Conservation (phyloP, 2,329 filamentous ascomycete species). For the Hypoxylon sp. region DNA sequence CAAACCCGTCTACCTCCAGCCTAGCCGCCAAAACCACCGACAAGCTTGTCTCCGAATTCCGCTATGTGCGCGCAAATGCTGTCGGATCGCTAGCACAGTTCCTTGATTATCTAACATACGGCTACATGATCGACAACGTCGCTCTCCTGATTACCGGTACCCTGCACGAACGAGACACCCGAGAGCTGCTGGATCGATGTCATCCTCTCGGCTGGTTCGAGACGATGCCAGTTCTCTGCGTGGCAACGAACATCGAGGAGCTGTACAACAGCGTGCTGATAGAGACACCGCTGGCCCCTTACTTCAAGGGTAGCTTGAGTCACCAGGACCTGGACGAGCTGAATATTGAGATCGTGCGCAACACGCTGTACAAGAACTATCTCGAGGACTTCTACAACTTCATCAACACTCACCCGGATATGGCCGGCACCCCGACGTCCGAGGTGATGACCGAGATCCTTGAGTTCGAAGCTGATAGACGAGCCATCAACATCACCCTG, state of each 20-base stretch:
- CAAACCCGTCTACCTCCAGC: conserved; percentile 94
- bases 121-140: conserved; percentile 99
- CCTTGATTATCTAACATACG: conserved; percentile 98
- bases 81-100: conserved; percentile 92
- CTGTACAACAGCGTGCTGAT: conserved; percentile 98
- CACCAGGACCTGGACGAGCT: conserved; percentile 98
- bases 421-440: conserved; percentile 86
- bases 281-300: conserved; percentile 93
- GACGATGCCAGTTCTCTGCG: conserved; percentile 96
- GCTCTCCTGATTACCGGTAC: conserved; percentile 97
- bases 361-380: conserved; percentile 99
- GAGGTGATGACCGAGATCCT: conserved; percentile 96
- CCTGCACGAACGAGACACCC: conserved; percentile 94
- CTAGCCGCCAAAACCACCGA: conserved; percentile 96
- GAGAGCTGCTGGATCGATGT: conserved; percentile 93
- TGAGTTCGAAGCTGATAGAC: conserved; percentile 94
- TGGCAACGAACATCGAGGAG: conserved; percentile 98
- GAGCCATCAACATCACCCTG: conserved; percentile 98
- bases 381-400: conserved; percentile 97
- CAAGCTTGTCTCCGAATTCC: conserved; percentile 97
- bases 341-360: conserved; percentile 98
- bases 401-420: conserved; percentile 87
- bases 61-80: conserved; percentile 93
- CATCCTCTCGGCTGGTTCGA: conserved; percentile 99
- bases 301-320: conserved; percentile 96